Evolutionary conservation across 2,329 filamentous ascomycete genomes (phyloP).

Genomic region (Stemphylium vesicarium): DNA sequence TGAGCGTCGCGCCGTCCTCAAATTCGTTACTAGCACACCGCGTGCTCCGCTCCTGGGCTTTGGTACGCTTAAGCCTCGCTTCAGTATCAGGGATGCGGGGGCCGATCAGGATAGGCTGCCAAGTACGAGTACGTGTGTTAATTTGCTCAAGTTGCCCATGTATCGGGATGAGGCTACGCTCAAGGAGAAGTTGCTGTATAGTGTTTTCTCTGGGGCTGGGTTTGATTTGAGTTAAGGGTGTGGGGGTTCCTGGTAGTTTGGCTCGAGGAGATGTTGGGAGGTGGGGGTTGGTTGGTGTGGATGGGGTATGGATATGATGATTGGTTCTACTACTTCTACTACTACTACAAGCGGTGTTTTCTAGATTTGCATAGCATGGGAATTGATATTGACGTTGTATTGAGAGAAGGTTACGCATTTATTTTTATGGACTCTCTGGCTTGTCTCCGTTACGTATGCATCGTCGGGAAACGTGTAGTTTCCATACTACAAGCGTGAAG

Average conservation of each 20-base stretch:
- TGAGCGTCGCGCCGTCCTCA: constrained; percentile 84
- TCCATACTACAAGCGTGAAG: no score
- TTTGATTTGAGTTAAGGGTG: constrained; percentile 68
- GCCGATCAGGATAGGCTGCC: constrained; percentile 78
- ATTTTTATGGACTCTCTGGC: no score
- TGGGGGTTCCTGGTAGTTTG: neutral
- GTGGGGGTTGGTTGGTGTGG: no score
- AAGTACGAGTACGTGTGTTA: constrained; percentile 95
- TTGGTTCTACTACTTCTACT: no score
- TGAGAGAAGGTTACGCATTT: no score
- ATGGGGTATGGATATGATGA: no score
- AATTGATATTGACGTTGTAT: no score
- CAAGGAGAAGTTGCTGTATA: constrained; percentile 84
- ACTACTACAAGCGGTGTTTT: no score
- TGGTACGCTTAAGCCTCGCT: constrained; percentile 79
- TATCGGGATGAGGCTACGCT: constrained; percentile 72
- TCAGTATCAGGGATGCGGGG: constrained; percentile 87
- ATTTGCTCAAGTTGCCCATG: constrained; percentile 87
- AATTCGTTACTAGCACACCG: constrained; percentile 94
- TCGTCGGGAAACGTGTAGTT: no score
- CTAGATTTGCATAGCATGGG: no score
- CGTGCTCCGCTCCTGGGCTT: constrained; percentile 90
- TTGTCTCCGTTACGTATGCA: no score
- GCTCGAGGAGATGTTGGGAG: no score
- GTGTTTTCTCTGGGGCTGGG: constrained; percentile 85